Evolutionary conservation across 805 yeast genomes (phyloP).

Genomic region (Yarrowia divulgata): DNA sequence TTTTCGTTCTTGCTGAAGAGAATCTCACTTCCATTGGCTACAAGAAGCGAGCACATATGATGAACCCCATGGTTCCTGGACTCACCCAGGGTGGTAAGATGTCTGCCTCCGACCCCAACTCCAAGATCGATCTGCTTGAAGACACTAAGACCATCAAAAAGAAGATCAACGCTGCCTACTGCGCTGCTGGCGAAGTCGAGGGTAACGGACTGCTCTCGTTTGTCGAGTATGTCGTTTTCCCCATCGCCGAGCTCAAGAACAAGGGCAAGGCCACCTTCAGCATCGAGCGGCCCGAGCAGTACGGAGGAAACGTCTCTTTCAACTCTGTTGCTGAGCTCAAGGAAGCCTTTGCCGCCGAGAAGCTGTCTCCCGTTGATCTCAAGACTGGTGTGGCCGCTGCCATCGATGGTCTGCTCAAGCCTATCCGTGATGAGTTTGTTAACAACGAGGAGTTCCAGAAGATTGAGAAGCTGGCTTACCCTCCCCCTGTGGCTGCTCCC

Average conservation of each 20-base stretch:
- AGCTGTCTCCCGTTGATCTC: slow-evolving; percentile 90
- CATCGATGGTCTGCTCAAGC: slow-evolving; percentile 79
- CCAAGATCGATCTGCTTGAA: slow-evolving; percentile 92
- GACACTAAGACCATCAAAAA: slow-evolving; percentile 86
- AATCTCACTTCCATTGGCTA: slow-evolving; percentile 85
- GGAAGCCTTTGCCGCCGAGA: slow-evolving; percentile 72
- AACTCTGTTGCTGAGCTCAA: slow-evolving; percentile 70
- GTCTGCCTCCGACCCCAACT: slow-evolving; percentile 99
- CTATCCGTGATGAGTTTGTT: slow-evolving; percentile 75
- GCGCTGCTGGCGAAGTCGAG: slow-evolving; percentile 92
- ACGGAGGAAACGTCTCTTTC: slow-evolving; percentile 91
- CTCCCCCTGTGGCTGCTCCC: slow-evolving; percentile 67
- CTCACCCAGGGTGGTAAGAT: slow-evolving; percentile 94
- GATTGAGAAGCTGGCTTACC: slow-evolving; percentile 82
- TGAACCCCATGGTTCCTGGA: slow-evolving; percentile 99
- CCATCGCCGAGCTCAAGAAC: slow-evolving; percentile 77
- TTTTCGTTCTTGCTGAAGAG: slow-evolving; percentile 96
- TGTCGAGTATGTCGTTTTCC: slow-evolving; percentile 81
- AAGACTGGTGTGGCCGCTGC: slow-evolving; percentile 90
- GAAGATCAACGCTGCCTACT: slow-evolving; percentile 90
- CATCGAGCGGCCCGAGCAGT: slow-evolving; percentile 93
- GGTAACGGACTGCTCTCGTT: slow-evolving; percentile 92
- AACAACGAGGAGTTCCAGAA: slow-evolving; percentile 74
- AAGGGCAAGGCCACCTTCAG: slow-evolving; percentile 66
- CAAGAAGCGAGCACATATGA: slow-evolving; percentile 96